phyloP scores from a whole-genome alignment of 2,329 filamentous ascomycete species.

The Paecilomyces variotii region DNA sequence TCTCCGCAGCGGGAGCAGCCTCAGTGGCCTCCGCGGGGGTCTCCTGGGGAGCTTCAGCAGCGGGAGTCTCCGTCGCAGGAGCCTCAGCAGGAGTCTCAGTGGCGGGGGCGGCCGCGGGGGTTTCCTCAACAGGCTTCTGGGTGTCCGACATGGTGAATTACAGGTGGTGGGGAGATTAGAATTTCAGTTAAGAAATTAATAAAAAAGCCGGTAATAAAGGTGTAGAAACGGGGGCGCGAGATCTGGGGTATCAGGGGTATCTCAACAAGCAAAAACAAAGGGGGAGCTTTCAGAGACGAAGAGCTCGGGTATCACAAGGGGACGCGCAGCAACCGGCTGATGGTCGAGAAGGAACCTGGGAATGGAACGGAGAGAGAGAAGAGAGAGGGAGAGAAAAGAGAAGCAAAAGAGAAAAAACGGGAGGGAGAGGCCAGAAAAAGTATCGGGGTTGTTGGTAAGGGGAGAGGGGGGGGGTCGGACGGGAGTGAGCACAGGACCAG shows the following conservation, averaged over 20 bases:
- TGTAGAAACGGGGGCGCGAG: constrained; percentile 2
- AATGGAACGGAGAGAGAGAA: constrained; percentile 2
- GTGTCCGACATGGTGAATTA: constrained; percentile 60
- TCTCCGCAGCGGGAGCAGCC: constrained; percentile 20
- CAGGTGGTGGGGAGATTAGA: constrained; percentile 12
- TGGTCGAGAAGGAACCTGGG: constrained; percentile 1
- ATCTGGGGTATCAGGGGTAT: constrained; percentile 19
- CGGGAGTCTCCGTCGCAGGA: constrained; percentile 28
- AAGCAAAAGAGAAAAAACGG: constrained; percentile 10
- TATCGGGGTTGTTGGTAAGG: constrained; percentile 1
- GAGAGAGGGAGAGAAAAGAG: constrained; percentile 8
- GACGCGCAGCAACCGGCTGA: constrained; percentile 7
- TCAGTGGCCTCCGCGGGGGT: constrained; percentile 16
- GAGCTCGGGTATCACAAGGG: constrained; percentile 31
- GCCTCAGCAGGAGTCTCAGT: constrained; percentile 22
- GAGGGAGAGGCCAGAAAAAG: constrained; percentile 8
- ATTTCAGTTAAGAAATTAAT: constrained; percentile 2
- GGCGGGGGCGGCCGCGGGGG: constrained; percentile 25
- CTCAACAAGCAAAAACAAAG: constrained; percentile 20
- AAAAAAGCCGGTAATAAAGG: background rate
- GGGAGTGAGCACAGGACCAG: constrained; percentile 9
- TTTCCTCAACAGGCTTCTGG: constrained; percentile 62
- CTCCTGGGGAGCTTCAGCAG: constrained; percentile 17
- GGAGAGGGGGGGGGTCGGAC: constrained; percentile 13
- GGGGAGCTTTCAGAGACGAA: constrained; percentile 19